Evolutionary conservation across 2,329 filamentous ascomycete genomes (phyloP).

Genomic region (Didymosphaeria variabile): DNA sequence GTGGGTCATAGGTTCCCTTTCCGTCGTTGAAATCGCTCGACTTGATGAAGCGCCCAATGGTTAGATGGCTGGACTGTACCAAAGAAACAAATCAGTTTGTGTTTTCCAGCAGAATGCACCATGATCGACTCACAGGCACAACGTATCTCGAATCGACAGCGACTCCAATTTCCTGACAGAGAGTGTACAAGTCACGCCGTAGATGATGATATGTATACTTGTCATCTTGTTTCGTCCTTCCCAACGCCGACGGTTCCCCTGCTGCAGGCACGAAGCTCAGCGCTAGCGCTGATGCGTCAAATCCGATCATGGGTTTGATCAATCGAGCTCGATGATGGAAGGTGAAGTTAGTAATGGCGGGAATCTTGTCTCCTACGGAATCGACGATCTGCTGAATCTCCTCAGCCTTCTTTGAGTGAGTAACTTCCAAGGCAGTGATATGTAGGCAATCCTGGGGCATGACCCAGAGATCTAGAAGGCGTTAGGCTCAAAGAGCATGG

Average conservation of each 20-base stretch:
- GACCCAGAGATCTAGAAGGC: conserved; percentile 77
- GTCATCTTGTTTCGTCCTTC: conserved; percentile 62
- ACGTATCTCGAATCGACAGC: conserved; percentile 81
- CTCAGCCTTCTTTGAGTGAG: conserved; percentile 76
- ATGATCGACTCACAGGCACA: conserved; percentile 63
- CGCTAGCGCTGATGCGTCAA: conserved; percentile 84
- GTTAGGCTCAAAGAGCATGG: neutral
- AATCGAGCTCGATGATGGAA: conserved; percentile 74
- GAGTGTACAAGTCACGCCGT: conserved; percentile 76
- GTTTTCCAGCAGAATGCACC: neutral
- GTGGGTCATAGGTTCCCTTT: conserved; percentile 57
- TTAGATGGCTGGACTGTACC: conserved; percentile 77
- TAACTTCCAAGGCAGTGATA: conserved; percentile 84
- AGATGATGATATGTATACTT: conserved; percentile 90
- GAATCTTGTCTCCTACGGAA: conserved; percentile 64
- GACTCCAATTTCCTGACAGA: conserved; percentile 70
- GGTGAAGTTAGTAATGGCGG: conserved; percentile 72
- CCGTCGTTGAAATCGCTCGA: conserved; percentile 64
- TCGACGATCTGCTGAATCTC: conserved; percentile 73
- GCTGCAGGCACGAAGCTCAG: conserved; percentile 85
- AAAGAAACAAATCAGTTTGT: neutral
- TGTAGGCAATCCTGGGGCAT: conserved; percentile 84
- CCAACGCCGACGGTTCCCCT: conserved; percentile 59
- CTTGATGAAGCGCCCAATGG: conserved; percentile 80
- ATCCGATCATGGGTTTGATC: conserved; percentile 83